Evolutionary conservation across 108 stramenopile species (phyloP).

Genomic region (Cyclotella cryptica): DNA sequence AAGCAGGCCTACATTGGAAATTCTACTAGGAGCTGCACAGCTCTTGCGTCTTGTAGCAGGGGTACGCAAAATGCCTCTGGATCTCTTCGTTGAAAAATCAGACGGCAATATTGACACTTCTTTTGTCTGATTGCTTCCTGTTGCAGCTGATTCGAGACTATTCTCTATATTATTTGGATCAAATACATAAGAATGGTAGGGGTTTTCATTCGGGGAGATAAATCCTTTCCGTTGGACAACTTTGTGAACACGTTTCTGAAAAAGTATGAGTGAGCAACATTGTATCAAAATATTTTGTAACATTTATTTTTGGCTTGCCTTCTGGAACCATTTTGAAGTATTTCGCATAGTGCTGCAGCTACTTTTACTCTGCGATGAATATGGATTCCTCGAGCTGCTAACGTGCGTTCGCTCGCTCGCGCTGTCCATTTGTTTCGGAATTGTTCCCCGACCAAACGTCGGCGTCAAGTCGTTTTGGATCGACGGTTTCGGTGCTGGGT

Average conservation of each 20-base stretch:
- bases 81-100: conserved; percentile 12
- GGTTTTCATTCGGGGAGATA: conserved; percentile 77
- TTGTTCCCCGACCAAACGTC: conserved; percentile 16
- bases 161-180: conserved; percentile 87
- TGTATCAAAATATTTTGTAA: background rate
- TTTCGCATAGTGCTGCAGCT: conserved; percentile 13
- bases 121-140: conserved; percentile 12
- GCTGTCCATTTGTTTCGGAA: background rate
- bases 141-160: conserved; percentile 41
- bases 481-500: conserved; percentile 20
- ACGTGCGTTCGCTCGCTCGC: background rate
- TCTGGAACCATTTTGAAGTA: conserved; percentile 41
- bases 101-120: conserved; percentile 40
- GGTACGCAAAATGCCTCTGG: conserved; percentile 30
- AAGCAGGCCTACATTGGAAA: conserved; percentile 41
- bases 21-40: conserved; percentile 26
- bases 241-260: conserved; percentile 37
- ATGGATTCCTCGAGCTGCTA: background rate
- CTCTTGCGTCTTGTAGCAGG: conserved; percentile 35
- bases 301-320: background rate
- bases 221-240: conserved; percentile 37
- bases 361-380: conserved; percentile 12
- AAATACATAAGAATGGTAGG: conserved; percentile 73
- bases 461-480: conserved; percentile 4
- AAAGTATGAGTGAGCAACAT: background rate